A percentile compares a stretch with the other conserved stretches of the same genome.
Conservation (phyloP, 148 eudicot species). For the Nepenthes gracilis region DNA sequence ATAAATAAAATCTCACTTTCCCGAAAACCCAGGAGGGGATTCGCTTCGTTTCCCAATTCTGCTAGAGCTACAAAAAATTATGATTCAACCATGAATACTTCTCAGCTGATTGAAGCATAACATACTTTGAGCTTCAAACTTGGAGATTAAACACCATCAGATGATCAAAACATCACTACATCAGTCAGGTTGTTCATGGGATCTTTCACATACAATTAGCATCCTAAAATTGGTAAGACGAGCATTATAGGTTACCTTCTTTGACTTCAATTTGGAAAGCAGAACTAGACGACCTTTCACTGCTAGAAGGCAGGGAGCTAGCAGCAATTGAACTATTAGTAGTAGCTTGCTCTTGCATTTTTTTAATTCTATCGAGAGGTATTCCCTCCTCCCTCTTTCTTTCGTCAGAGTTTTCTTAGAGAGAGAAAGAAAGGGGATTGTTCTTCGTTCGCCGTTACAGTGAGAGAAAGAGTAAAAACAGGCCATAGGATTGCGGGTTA, state of each 20-base stretch:
- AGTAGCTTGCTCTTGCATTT: constrained; percentile 63
- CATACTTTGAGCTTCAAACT: too few relatives aligned
- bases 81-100: too few relatives aligned
- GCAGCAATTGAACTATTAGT: constrained; percentile 62
- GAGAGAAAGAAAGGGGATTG: background rate
- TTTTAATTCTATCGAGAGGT: background rate
- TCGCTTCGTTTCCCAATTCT: too few relatives aligned
- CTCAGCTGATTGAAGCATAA: too few relatives aligned
- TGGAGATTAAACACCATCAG: too few relatives aligned
- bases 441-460: background rate
- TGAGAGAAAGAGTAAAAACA: background rate
- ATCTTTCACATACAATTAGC: too few relatives aligned
- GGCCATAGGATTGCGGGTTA: constrained; percentile 32
- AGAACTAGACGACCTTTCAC: constrained; percentile 97
- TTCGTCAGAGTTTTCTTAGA: background rate
- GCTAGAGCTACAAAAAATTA: too few relatives aligned
- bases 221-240: too few relatives aligned
- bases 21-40: too few relatives aligned
- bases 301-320: constrained; percentile 76
- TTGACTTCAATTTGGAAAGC: constrained; percentile 69
- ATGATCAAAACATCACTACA: too few relatives aligned
- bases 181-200: too few relatives aligned
- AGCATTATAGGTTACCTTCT: constrained; percentile 38
- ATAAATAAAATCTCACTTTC: too few relatives aligned
- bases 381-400: background rate